Base-by-base conservation (phyloP, 306 rosid genomes). In the Begonia masoniana region DNA sequence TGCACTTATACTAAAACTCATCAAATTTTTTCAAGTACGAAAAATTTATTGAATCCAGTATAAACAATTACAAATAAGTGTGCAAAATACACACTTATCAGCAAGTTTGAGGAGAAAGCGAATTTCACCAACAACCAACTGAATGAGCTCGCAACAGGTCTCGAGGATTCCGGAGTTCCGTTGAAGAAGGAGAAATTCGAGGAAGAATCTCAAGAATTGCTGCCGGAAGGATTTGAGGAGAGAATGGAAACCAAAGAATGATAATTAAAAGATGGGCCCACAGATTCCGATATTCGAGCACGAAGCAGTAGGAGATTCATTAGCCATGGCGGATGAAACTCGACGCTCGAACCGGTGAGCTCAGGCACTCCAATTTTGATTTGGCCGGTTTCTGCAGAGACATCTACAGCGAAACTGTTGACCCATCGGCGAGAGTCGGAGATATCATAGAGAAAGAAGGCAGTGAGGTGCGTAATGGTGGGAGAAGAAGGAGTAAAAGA, bases 291-390 rank as follows among this genome's bases (percentile, higher is more conserved):
- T 70, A 41, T 73, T 74, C 4, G 47, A n/a, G 3, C 72, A 74
- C 23, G 47, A 45, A 46, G 65, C 63, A 13, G 60, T 65, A 0
- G 75, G 79, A 35, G 69, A 4, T 65, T 76, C 61, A 68, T 65
- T 65, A 73, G 74, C 3, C 72, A 74, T 43, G 73, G 78, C 55
- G 80, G 83, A 10, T 71, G 81, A 84, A 80, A 80, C 41, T 67
- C 85, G 26, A 70, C 65, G 0, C 51, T 80, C 13, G 89, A 64
- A 53, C 75, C 56, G 5, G 65, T 72, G 50, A 45, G 45, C 4
- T 59, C 57, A 17, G 13, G 67, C 45, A 50, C 55, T 2, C 41
- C 66, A 0, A 43, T 65, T 65, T 51, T 65, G 0, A 74, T 75
- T 2, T 74, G 79, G 79, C 79, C 75, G 0, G 9, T 50, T 15